Conservation (phyloP, 257 asterid species). For the Fraxinus cuspidata region DNA sequence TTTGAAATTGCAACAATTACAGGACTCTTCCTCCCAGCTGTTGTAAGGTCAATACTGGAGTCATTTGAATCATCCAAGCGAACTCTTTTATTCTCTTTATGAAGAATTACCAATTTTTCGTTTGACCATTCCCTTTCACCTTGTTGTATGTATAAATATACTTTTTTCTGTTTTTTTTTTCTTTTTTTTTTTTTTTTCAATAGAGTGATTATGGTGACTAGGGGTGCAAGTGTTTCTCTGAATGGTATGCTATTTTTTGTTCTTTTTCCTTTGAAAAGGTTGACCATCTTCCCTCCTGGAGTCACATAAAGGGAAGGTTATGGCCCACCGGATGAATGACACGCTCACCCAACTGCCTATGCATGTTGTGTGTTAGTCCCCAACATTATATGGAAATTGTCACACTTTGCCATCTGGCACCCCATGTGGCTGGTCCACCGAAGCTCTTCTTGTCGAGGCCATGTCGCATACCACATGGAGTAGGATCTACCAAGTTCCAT, state of each 20-base stretch:
- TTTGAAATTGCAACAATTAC: conserved; percentile 31
- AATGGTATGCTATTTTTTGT: not conserved
- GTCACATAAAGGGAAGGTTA: not conserved
- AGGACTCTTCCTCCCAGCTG: conserved; percentile 96
- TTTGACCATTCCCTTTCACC: not conserved
- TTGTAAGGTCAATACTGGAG: conserved; percentile 91
- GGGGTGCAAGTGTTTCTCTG: no score
- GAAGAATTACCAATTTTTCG: not conserved
- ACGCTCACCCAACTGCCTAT: no score
- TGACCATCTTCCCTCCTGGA: not conserved
- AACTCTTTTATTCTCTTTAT: not conserved
- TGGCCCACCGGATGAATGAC: no score
- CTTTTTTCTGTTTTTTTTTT: not conserved
- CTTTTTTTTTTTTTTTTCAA: not conserved
- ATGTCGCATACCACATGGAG: no score
- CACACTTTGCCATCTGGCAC: no score
- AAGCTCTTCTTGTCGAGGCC: no score
- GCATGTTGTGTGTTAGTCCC: no score
- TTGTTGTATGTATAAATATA: not conserved
- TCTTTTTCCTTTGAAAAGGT: no score
- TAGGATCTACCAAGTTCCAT: no score
- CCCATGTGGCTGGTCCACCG: no score
- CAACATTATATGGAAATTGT: no score
- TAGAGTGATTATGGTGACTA: no score
- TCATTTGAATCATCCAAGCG: conserved; percentile 73